Base-by-base conservation (phyloP, 768 basidiomycete species). In the Suillus tomentosus region DNA sequence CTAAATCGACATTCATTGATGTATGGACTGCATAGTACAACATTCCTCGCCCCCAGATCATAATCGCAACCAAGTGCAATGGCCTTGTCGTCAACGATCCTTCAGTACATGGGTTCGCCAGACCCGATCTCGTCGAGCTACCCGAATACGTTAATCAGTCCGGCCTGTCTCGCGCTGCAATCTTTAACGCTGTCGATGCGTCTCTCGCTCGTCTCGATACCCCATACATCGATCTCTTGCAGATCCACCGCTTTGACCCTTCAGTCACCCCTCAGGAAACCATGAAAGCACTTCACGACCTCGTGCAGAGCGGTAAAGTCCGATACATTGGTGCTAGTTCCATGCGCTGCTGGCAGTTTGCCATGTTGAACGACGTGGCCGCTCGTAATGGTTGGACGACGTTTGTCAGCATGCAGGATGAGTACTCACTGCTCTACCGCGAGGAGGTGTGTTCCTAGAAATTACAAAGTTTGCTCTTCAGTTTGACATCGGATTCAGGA, bases 361-460 rank as follows among this genome's bases (percentile, higher is more conserved):
- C 76, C 22, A 67, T 76, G 58, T 71, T 84, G 72, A 81, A 84
- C 62, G 77, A 80, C 39, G 76, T 82, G 2, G 83, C 84, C 7
- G 71, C 74, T 42, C 73, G 73, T 63, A 69, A 82, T 17, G 79
- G 79, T 3, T 84, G 84, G 78, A 84, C 85, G 5, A 80, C 77
- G 64, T 87, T 87, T 65, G 77, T 84, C 56, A 81, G 83, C 62
- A 85, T 87, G 79, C 86, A 87, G 71, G 77, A 79, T 50, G 81
- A 83, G 63, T 81, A 86, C 66, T 83, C 78, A 40, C 71, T 85
- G 6, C 75, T 86, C 22, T 87, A 87, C 68, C 78, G 85, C 39
- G 81, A 85, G 63, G 84, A 87, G 72, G 82, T 79, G 22, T 37
- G 48, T 13, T 10, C 1, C 54, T 14, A 2, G 9, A 11, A 61